These are phyloP conservation scores for Geotrichum siamense DNA, from an alignment of 1,139 yeast species.

Conservation along the genomic window DNA sequence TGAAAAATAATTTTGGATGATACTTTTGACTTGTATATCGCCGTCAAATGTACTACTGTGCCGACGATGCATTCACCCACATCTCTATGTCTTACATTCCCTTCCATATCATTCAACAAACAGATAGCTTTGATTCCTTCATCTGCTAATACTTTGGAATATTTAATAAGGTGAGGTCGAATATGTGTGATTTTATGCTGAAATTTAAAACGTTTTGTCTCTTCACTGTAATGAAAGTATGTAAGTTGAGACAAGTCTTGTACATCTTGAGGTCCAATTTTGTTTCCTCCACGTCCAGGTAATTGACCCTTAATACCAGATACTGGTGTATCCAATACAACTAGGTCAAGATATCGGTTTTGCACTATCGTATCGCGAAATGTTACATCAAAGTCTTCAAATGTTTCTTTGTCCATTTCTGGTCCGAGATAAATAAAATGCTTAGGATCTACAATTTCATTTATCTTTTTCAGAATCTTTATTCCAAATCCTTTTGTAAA, in stretches of 20 bases:
- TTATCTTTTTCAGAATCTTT: slow-evolving; percentile 49
- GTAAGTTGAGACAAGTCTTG: slow-evolving; percentile 31
- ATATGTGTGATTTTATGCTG: slow-evolving; percentile 27
- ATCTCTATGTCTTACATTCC: slow-evolving; percentile 27
- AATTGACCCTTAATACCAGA: not conserved
- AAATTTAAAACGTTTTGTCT: slow-evolving; percentile 12
- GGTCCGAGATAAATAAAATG: slow-evolving; percentile 46
- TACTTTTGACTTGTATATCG: slow-evolving; percentile 17
- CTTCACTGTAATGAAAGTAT: slow-evolving; percentile 30
- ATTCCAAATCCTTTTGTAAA: slow-evolving; percentile 91
- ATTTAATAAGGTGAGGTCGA: slow-evolving; percentile 27
- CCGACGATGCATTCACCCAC: slow-evolving; percentile 27
- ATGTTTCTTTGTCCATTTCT: slow-evolving; percentile 20
- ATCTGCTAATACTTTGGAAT: not conserved
- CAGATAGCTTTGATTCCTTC: slow-evolving; percentile 24
- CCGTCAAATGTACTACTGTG: slow-evolving; percentile 29
- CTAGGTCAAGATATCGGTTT: slow-evolving; percentile 1
- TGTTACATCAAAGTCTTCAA: slow-evolving; percentile 13
- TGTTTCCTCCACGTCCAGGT: slow-evolving; percentile 13
- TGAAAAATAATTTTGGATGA: slow-evolving; percentile 1
- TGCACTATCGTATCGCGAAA: not conserved
- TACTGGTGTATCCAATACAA: slow-evolving; percentile 2
- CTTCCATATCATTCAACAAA: slow-evolving; percentile 27
- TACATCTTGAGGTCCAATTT: slow-evolving; percentile 28
- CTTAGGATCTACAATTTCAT: slow-evolving; percentile 46